Conservation (phyloP, 768 basidiomycete species). For the Russula vinacea region DNA sequence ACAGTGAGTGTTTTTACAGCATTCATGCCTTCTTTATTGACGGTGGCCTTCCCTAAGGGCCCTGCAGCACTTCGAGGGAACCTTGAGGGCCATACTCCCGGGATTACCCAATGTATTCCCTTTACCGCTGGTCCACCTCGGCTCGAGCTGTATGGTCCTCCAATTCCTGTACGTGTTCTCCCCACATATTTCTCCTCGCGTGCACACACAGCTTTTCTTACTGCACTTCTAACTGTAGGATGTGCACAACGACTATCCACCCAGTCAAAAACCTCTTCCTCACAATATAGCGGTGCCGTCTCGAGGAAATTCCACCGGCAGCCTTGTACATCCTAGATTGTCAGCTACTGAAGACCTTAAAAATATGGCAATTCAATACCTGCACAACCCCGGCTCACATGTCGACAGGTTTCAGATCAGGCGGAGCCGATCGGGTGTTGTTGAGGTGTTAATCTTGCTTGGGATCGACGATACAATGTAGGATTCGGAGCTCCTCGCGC, state of each 20-base stretch:
- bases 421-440: not conserved
- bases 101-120: too few relatives aligned
- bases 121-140: too few relatives aligned
- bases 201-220: not conserved
- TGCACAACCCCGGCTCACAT: not conserved
- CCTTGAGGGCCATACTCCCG: too few relatives aligned
- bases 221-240: not conserved
- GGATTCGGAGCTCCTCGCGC: too few relatives aligned
- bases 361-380: not conserved
- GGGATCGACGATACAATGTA: too few relatives aligned
- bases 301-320: not conserved
- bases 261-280: not conserved
- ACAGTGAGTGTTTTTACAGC: too few relatives aligned
- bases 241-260: too few relatives aligned
- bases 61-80: too few relatives aligned
- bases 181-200: too few relatives aligned
- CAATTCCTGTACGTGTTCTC: not conserved
- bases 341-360: not conserved
- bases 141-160: not conserved
- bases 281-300: not conserved
- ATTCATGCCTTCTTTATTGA: too few relatives aligned
- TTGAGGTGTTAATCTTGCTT: not conserved
- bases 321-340: too few relatives aligned
- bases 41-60: too few relatives aligned
- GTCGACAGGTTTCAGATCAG: not conserved